These are phyloP conservation scores for Penicillium sp. DNA, from an alignment of 2,329 filamentous ascomycete genomes.

Conservation along the genomic window DNA sequence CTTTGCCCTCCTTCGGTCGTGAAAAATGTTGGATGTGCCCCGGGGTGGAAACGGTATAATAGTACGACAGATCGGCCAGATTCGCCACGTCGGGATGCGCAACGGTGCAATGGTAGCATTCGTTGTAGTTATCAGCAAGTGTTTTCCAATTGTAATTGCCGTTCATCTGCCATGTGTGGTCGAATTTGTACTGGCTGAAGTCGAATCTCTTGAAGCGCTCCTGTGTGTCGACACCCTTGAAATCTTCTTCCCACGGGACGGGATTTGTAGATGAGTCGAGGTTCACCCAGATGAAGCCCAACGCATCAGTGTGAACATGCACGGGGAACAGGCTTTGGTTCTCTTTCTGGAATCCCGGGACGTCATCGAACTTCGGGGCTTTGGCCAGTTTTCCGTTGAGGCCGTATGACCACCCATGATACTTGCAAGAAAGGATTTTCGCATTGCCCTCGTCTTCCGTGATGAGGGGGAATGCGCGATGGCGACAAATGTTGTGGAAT, in stretches of 20 bases:
- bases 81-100: conserved; percentile 29
- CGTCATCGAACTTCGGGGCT: conserved; percentile 55
- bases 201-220: conserved; percentile 48
- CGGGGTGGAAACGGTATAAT: conserved; percentile 51
- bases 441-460: conserved; percentile 48
- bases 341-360: conserved; percentile 51
- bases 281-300: conserved; percentile 61
- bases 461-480: conserved; percentile 58
- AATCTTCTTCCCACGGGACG: conserved; percentile 54
- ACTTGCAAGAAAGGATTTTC: conserved; percentile 56
- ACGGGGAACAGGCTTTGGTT: conserved; percentile 47
- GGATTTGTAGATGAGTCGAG: conserved; percentile 40
- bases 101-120: conserved; percentile 21
- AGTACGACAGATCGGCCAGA: conserved; percentile 57
- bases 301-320: conserved; percentile 53
- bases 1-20: conserved; percentile 48
- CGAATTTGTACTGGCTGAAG: conserved; percentile 55
- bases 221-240: conserved; percentile 50
- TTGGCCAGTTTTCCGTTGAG: conserved; percentile 58
- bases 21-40: conserved; percentile 52
- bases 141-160: conserved; percentile 62
- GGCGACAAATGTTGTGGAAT: conserved; percentile 61
- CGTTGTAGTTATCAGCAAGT: conserved; percentile 64
- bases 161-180: conserved; percentile 58
- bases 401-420: conserved; percentile 61